Conservation (phyloP, 1,284 basidiomycete species). For the Cutaneotrichosporon curvatum region DNA sequence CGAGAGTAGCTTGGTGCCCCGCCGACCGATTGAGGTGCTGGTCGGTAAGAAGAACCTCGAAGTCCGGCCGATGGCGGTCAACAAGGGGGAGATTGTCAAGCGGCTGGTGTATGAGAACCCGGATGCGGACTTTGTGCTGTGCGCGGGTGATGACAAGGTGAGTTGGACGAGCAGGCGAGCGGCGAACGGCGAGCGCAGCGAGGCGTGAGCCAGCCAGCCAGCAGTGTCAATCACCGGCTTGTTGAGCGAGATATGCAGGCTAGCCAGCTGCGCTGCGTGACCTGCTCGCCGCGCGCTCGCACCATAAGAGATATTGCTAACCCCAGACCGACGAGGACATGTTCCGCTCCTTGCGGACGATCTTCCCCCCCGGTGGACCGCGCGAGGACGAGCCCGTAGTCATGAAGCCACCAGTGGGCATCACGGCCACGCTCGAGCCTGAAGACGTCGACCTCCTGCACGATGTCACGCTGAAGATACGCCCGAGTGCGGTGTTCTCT, state of each 20-base stretch:
- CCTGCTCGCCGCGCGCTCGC: not conserved
- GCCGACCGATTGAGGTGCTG: conserved; percentile 85
- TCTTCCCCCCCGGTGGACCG: conserved; percentile 48
- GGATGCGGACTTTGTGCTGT: conserved; percentile 91
- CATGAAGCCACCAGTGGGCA: conserved; percentile 66
- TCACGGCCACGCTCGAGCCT: conserved; percentile 51
- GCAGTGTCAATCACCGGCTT: not conserved
- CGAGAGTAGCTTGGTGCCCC: conserved; percentile 82
- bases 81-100: conserved; percentile 98
- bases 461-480: conserved; percentile 60
- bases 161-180: conserved; percentile 26
- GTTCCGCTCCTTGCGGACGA: conserved; percentile 71
- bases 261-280: not conserved
- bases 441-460: conserved; percentile 44
- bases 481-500: conserved; percentile 68
- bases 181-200: not conserved
- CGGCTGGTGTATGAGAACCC: conserved; percentile 84
- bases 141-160: conserved; percentile 96
- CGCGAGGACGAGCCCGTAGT: conserved; percentile 48
- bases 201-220: not conserved
- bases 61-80: conserved; percentile 86
- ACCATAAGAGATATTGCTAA: not conserved
- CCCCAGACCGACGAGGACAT: conserved; percentile 85
- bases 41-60: conserved; percentile 98
- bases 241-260: not conserved